Evolutionary conservation across 805 yeast genomes (phyloP), one percentile per base, ranked within the genome.

Genomic region (Lachancea meyersii): DNA sequence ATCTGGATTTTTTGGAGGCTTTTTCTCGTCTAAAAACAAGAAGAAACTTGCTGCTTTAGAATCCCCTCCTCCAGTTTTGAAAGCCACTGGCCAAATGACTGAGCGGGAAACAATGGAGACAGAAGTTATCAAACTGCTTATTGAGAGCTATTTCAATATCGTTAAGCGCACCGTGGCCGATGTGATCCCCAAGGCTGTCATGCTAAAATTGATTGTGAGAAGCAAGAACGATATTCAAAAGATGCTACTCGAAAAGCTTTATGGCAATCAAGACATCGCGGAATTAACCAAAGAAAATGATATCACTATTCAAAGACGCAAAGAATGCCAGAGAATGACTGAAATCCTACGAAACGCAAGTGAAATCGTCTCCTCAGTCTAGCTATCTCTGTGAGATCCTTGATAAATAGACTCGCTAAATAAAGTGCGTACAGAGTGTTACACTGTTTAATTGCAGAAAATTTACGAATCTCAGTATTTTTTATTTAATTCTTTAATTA

Each of bases 21-120:
- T 93, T 62, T 93, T 93, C 67, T 79, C 89, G 8, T 77, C 91
- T 4, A 89, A 88, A 68, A 87, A 87, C 64, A 93, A 89, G 69
- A 89, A 89, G 76, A 82, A 93, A 67, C 73, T 89, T 56, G 97
- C 94, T 22, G 80, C 86, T 16, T 85, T 91, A 91, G 98, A 91
- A 66, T 91, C 97, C 2, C 98, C 98, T 38, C 98, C 98, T 32
- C 79, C 95, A 27, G 89, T 88, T 5, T 77, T 91, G 58, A 83
- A 89, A 64, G 97, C 97, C 7, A 79, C 91, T 17, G 96, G 97
- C 38, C 71, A 70, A 43, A 69, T 93, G 85, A 80, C 95, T 14
- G 98, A 93, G 64, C 81, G 97, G 53, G 98, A 93, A 69, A 79
- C 91, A 19, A 82, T 86, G 78, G 98, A 93, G 66, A 91, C 97